phyloP scores from a whole-genome alignment of 1,284 basidiomycete genomes.

The Marasmius sp. region DNA sequence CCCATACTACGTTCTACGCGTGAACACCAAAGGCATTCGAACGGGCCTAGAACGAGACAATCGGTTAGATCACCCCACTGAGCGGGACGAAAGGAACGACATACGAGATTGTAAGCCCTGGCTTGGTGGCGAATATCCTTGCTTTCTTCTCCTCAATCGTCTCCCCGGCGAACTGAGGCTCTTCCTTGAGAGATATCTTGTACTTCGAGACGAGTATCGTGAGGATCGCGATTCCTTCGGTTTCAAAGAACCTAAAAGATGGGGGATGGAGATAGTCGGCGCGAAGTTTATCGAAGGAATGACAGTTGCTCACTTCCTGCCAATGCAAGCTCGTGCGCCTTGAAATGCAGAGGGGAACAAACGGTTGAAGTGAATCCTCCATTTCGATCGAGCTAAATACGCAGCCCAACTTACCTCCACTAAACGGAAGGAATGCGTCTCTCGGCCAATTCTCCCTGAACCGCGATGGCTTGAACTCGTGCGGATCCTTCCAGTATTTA shows the following conservation, averaged over 20 bases:
- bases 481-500: conserved; percentile 52
- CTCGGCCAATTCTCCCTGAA: conserved; percentile 50
- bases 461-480: conserved; percentile 48
- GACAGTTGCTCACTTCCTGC: conserved; percentile 40
- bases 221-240: conserved; percentile 49
- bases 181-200: conserved; percentile 49
- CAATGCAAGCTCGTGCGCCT: conserved; percentile 52
- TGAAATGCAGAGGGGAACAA: background rate
- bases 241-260: conserved; percentile 42
- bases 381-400: background rate
- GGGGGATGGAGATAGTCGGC: background rate
- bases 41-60: conserved; percentile 1
- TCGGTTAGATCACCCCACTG: background rate
- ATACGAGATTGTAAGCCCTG: conserved; percentile 42
- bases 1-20: conserved; percentile 17
- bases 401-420: conserved; percentile 35
- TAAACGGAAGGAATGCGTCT: conserved; percentile 56
- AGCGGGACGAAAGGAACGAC: conserved; percentile 14
- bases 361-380: background rate
- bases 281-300: conserved; percentile 7
- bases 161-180: conserved; percentile 46
- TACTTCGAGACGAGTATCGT: conserved; percentile 47
- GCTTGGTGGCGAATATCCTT: conserved; percentile 35
- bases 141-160: conserved; percentile 44
- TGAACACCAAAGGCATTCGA: conserved; percentile 11